Evolutionary conservation across 352 stramenopile genomes (phyloP), one percentile per base, ranked within the genome.

Genomic region (Phytophthora syringae): DNA sequence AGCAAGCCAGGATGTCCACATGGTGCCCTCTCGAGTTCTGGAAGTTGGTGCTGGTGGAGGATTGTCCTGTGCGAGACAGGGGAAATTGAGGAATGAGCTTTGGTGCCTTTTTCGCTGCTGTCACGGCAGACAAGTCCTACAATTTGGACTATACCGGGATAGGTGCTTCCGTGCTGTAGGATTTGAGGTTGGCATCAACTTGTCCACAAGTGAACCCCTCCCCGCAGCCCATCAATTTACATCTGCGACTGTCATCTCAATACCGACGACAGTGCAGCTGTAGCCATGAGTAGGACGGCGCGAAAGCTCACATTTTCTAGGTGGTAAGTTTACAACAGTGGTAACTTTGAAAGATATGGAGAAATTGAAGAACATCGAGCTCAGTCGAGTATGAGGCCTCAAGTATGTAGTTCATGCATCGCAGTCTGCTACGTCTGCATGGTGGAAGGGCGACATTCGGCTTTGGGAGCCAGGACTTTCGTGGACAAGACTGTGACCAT

Each of bases 51-150:
- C 18, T 45, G 30, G 30, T 44, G n/a, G n/a, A n/a, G 15, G 18
- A 10, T 67, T n/a, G 50, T 67, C 49, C 56, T 60, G 40, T 72
- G 49, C 42, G 39, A 32, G 28, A 39, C 45, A 55, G 39, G 20
- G 59, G 45, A 69, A 69, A 60, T 57, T 73, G 43, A 27, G 61
- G 59, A 73, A 24, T 71, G 63, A 71, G 39, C 12, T 22, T 28
- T 5, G 18, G 37, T 66, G 54, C 11, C 53, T 52, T 66, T 44
- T 50, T 67, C 44, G 27, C 22, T 40, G 16, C 7, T 60, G 37
- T 34, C 21, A n/a, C 51, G n/a, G 18, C 18, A 48, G 51, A 30
- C 30, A 55, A 18, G 42, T 40, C 13, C n/a, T n/a, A n/a, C 10
- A 9, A 43, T 44, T 20, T 36, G 21, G 21, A 30, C 28, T 24